phyloP scores from a whole-genome alignment of 371 early-diverging fungal species.

The Apophysomyces variabilis region DNA sequence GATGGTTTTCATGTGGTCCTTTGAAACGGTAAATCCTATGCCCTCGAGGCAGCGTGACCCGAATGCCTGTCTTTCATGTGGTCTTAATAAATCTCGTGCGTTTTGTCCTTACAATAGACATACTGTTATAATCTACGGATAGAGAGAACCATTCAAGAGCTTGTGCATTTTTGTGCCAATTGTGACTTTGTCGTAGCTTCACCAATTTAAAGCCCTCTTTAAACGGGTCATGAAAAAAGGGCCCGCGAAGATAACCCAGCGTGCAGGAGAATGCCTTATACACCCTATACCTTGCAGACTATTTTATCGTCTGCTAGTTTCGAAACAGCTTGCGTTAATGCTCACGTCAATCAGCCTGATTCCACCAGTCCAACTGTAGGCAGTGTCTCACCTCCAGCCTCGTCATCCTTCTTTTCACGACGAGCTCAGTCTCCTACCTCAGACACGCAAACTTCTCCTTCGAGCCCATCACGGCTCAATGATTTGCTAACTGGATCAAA shows the following conservation, averaged over 20 bases:
- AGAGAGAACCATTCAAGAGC: too few species aligned
- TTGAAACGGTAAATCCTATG: too few species aligned
- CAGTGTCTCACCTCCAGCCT: conserved; percentile 18
- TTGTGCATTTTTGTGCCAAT: too few species aligned
- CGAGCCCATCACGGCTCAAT: conserved; percentile 30
- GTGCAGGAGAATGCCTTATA: conserved; percentile 43
- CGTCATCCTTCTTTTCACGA: conserved; percentile 38
- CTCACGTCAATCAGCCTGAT: conserved; percentile 14
- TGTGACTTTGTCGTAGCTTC: too few species aligned
- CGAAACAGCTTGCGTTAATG: conserved; percentile 22
- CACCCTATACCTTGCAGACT: conserved; percentile 52
- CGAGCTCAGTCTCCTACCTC: conserved; percentile 29
- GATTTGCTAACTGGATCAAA: conserved; percentile 22
- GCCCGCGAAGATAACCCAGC: conserved; percentile 5
- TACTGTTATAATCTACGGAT: too few species aligned
- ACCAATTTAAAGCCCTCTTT: too few species aligned
- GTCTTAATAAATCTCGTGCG: too few species aligned
- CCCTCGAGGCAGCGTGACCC: too few species aligned
- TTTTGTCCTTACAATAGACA: too few species aligned
- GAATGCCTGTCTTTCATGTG: too few species aligned
- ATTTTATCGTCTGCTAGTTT: conserved; percentile 34
- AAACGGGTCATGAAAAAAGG: conserved; percentile 24
- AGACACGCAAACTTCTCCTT: conserved; percentile 27
- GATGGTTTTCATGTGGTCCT: too few species aligned
- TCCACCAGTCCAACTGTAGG: conserved; percentile 7